Evolutionary conservation across 2,329 filamentous ascomycete genomes (phyloP).

Genomic region (Ilyonectria robusta): DNA sequence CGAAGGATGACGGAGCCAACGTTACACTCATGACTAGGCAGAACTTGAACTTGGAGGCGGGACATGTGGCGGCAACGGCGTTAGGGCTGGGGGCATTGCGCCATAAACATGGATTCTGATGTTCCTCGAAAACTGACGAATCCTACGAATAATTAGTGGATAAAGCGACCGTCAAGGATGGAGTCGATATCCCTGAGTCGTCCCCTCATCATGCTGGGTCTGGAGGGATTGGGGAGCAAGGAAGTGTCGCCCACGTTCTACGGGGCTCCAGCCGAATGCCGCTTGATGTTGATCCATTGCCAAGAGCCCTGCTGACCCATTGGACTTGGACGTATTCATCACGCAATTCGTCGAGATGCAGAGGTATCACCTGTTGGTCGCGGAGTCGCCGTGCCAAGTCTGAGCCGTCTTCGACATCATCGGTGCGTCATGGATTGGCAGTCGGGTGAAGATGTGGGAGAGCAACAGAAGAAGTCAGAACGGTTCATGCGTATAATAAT

Average conservation of each 20-base stretch:
- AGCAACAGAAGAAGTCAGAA: too few relatives aligned
- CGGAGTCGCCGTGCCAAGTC: neutral
- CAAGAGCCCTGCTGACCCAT: neutral
- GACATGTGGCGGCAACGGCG: conserved; percentile 13
- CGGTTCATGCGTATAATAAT: too few relatives aligned
- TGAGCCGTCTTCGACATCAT: neutral
- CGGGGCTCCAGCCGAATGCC: neutral
- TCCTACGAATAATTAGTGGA: neutral
- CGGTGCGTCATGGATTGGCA: neutral
- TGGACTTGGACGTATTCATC: neutral
- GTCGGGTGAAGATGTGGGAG: neutral
- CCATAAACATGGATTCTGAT: conserved; percentile 35
- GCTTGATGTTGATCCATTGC: neutral
- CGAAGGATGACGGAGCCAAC: neutral
- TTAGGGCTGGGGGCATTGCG: conserved; percentile 21
- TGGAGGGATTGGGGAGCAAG: neutral
- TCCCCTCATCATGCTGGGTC: neutral
- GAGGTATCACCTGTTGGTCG: neutral
- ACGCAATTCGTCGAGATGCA: neutral
- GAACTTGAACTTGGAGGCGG: conserved; percentile 1
- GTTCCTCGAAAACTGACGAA: conserved; percentile 2
- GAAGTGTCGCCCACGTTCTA: too few relatives aligned
- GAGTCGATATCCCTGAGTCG: neutral
- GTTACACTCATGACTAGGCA: neutral
- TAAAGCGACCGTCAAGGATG: neutral